Conservation (phyloP, 257 asterid species). For the Orobanche coerulescens region DNA sequence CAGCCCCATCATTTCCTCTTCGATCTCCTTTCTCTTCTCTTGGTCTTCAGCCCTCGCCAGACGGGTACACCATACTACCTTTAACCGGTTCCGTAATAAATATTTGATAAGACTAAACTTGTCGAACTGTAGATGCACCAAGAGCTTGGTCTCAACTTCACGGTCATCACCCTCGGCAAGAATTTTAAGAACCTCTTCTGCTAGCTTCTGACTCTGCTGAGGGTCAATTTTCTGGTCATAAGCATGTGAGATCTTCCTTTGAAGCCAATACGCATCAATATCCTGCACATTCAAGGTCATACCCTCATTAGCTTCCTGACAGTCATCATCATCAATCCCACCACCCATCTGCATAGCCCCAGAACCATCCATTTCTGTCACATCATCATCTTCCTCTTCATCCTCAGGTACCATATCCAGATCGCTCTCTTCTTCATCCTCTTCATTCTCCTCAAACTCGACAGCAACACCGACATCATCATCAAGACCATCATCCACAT, state of each 20-base stretch:
- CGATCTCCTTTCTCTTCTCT: conserved; percentile 47
- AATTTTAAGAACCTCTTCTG: conserved; percentile 51
- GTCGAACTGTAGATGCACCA: conserved; percentile 48
- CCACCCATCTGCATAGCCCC: conserved; percentile 62
- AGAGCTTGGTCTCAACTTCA: conserved; percentile 43
- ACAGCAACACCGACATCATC: conserved; percentile 63
- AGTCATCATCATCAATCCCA: conserved; percentile 51
- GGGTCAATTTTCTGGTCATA: conserved; percentile 54
- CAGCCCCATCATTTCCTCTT: conserved; percentile 46
- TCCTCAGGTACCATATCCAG: conserved; percentile 54
- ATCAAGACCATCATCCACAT: conserved; percentile 43
- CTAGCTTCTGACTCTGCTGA: conserved; percentile 55
- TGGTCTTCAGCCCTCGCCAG: conserved; percentile 55
- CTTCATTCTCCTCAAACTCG: conserved; percentile 57
- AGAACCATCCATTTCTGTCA: conserved; percentile 26
- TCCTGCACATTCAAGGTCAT: conserved; percentile 56
- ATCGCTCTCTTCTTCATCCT: conserved; percentile 54
- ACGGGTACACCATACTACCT: conserved; percentile 55
- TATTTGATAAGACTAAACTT: conserved; percentile 44
- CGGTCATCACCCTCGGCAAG: conserved; percentile 57
- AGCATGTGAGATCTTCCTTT: conserved; percentile 59
- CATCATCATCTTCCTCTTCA: conserved; percentile 50
- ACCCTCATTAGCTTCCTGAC: conserved; percentile 45
- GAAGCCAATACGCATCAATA: conserved; percentile 62
- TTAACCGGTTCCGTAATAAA: conserved; percentile 42